Evolutionary conservation across 2,329 filamentous ascomycete species (phyloP), one percentile per base, ranked within the genome.

Genomic region (Fonsecaea nubica): DNA sequence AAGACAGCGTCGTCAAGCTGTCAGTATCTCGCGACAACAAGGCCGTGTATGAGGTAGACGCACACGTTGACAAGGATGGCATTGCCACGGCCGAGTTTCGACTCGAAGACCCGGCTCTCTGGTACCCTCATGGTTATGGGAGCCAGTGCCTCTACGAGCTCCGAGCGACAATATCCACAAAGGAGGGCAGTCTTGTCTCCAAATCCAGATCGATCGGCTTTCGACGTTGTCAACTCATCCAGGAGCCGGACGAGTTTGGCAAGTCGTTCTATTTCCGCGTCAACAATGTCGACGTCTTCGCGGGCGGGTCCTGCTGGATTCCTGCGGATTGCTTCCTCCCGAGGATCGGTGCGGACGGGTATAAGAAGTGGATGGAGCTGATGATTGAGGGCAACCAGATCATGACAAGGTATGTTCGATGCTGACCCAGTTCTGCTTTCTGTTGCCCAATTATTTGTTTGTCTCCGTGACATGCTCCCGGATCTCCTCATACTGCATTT

Each of bases 281-380:
- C 70, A 91, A 91, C 70, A 86, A 86, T 3, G 78, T 88, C 60
- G 83, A 89, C 76, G 83, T 89, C 6, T 89, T 99, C 74, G 87
- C 85, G 62, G 86, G 87, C 40, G 88, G 87, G 4, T 87, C 86
- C 13, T 85, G 87, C 75, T 90, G 87, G 87, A 90, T 90, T 62
- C 87, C 88, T 2, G 85, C 84, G 0, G 87, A 90, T 72, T 87
- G 80, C 60, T 84, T 89, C 67, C 83, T 86, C 0, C 83, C 87
- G 0, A 80, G 83, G 9, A 82, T 89, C 53, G 81, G 78, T 0
- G 75, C 79, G 12, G 80, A 83, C 18, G 81, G 80, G 48, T 89
- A 89, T 72, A 80, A 82, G 9, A 84, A 83, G 65, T 89, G 86
- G 86, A 79, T 90, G 18, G 78, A 85, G 68, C 80, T 86, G 73